These are phyloP conservation scores for Picea glauca DNA, from an alignment of 75 land plant species.

Conservation along the genomic window DNA sequence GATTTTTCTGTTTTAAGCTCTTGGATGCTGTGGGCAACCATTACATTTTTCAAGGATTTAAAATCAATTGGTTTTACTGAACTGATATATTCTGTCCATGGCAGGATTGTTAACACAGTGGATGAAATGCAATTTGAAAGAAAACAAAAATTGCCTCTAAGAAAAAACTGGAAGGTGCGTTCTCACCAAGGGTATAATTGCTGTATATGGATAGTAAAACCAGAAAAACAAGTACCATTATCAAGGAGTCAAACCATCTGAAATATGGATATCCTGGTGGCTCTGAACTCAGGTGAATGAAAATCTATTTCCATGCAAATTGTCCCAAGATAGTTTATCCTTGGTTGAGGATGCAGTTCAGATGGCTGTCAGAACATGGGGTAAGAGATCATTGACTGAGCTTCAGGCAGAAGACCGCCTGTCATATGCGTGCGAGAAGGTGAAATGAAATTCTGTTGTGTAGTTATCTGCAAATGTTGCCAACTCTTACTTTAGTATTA, in stretches of 20 bases:
- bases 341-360: slow-evolving; percentile 86
- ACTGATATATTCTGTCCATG: background rate
- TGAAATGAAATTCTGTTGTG: slow-evolving; percentile 11
- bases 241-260: background rate
- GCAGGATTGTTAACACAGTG: slow-evolving; percentile 78
- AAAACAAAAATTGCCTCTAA: slow-evolving; percentile 63
- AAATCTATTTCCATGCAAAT: slow-evolving; percentile 82
- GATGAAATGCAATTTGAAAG: slow-evolving; percentile 55
- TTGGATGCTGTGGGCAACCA: background rate
- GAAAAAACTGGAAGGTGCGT: slow-evolving; percentile 83
- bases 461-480: background rate
- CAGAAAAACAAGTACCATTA: background rate
- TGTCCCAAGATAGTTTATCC: slow-evolving; percentile 50
- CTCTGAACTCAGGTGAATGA: slow-evolving; percentile 64
- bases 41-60: background rate
- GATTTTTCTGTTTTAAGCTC: slow-evolving; percentile 1
- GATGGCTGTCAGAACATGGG: slow-evolving; percentile 86
- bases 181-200: background rate
- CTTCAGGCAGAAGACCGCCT: slow-evolving; percentile 97
- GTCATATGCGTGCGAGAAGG: slow-evolving; percentile 98
- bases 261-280: background rate
- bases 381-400: slow-evolving; percentile 76
- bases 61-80: background rate
- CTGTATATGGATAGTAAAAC: background rate
- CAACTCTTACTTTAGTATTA: background rate